These are phyloP conservation scores for Earliella scabrosa DNA, from an alignment of 1,284 basidiomycete species.

Conservation along the genomic window DNA sequence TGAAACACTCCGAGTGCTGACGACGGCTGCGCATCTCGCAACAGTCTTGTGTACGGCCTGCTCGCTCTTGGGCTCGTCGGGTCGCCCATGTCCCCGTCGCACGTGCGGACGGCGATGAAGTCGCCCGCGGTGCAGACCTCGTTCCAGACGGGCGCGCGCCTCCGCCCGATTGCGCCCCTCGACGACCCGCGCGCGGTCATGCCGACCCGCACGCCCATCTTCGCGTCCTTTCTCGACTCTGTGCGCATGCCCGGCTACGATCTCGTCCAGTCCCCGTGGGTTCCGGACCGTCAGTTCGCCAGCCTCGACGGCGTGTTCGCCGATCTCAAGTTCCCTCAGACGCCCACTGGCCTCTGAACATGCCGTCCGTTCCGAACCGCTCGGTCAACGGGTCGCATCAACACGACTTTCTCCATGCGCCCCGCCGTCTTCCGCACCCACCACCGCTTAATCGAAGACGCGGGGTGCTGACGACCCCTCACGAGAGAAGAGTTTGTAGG, in stretches of 20 bases:
- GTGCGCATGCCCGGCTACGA: slow-evolving; percentile 31
- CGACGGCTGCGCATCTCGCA: not conserved
- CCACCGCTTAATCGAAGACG: not conserved
- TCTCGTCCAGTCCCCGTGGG: slow-evolving; percentile 31
- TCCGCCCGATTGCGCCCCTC: slow-evolving; percentile 22
- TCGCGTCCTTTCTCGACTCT: slow-evolving; percentile 32
- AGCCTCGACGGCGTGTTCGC: slow-evolving; percentile 27
- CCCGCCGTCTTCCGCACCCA: not conserved
- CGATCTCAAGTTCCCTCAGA: slow-evolving; percentile 26
- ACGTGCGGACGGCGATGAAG: slow-evolving; percentile 8
- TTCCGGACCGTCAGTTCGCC: slow-evolving; percentile 25
- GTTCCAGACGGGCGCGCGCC: slow-evolving; percentile 10
- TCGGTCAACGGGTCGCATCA: not conserved
- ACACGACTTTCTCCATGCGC: not conserved
- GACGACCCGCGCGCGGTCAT: slow-evolving; percentile 27
- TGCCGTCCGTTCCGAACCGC: not conserved
- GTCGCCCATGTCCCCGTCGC: slow-evolving; percentile 27
- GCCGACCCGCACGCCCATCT: slow-evolving; percentile 28
- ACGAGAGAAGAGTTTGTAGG: slow-evolving; percentile 3
- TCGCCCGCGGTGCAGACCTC: slow-evolving; percentile 15
- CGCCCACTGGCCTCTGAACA: slow-evolving; percentile 20
- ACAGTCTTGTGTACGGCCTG: slow-evolving; percentile 28
- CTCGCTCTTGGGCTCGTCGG: slow-evolving; percentile 30
- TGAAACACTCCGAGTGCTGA: not conserved
- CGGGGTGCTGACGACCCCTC: not conserved